Base-by-base conservation (phyloP, 2,329 filamentous ascomycete genomes). In the Colletotrichum falcatum region DNA sequence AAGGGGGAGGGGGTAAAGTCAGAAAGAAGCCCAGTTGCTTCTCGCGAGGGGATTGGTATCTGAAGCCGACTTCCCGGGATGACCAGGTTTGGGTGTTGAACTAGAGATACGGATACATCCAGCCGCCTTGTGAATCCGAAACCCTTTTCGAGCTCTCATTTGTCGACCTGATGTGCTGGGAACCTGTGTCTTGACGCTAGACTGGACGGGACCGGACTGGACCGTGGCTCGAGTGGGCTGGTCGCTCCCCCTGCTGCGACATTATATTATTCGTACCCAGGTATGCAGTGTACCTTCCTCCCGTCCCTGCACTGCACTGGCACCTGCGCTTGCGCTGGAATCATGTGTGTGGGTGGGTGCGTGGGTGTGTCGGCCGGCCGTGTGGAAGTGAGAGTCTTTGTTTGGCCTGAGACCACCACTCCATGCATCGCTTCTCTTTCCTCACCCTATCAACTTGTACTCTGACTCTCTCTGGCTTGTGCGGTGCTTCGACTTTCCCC, bases 181-280 rank as follows among this genome's bases (percentile, higher is more conserved):
- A 49, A 61, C 55, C 42, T 28, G 37, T 53, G 67, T 67, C 61
- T 59, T 54, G 66, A 65, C 44, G 30, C 60, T 59, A 68, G 58
- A 59, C 53, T 59, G 53, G 65, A 70, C 53, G 46, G 68, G 58
- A 62, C 67, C 58, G 64, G 67, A 61, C 67, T 70, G 64, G 58
- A 70, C 67, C 63, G 58, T 70, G 64, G 44, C 49, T 54, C 37
- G 56, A 64, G 63, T 51, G 66, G 63, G 48, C 62, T 51, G 61
- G 61, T 33, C 9, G 44, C 44, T 46, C 8, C 14, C 48, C 30
- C 51, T 54, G 30, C 30, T 54, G 51, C 33, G 20, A 55, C 53
- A 37, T 23, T 44, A 18, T 5, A 20, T 18, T 61, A 30, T 35
- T 35, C 39, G 11, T 39, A 39, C 37, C 11, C 7, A 33, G 30